Base-by-base conservation (phyloP, 129 eudicot genomes). In the Centaurea solstitialis region DNA sequence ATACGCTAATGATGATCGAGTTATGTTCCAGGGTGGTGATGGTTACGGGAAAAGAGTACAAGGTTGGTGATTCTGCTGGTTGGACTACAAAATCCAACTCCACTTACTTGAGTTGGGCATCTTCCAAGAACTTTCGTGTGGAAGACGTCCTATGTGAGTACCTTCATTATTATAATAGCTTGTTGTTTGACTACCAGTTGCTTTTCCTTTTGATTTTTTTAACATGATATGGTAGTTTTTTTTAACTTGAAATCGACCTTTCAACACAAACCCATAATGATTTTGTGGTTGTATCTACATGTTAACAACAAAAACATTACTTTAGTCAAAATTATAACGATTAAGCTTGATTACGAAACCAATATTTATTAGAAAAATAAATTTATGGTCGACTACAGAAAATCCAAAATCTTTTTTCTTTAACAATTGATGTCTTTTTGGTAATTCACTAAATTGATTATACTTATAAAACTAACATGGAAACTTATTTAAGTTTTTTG, bases 31-130 rank as follows among this genome's bases (percentile, higher is more conserved):
- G 6, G 15, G 38, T 37, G 6, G 6, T 28, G 47, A 45, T 37
- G 84, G 83, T 79, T 7, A 71, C 9, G 0, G 92, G 89, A 40
- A 86, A 83, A 39, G 86, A 87, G 28, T 87, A 89, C 77, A 87
- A 67, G 30, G 93, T 91, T 41, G 93, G 97, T 21, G 93, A 79
- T 73, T 82, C 93, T 17, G 82, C 50, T 22, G 91, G 93, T 13
- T 91, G 97, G 97, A 84, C 88, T 0, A 79, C 71, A 9, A 80
- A 50, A 57, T 70, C 73, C 13, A 61, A 85, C 68, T 75, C 77
- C 1, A 77, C 77, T 77, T 91, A 89, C 76, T 66, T 41, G 18
- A 24, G 66, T 43, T 91, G 97, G 97, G 66, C 89, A 20, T 82
- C 91, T 45, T 76, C 86, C 1, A 91, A 86, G 37, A 53, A 23